A percentile compares a stretch with the other conserved stretches of the same genome.
These are phyloP conservation scores for Endothia cerciana DNA, from an alignment of 2,329 filamentous ascomycete genomes.

Conservation along the genomic window DNA sequence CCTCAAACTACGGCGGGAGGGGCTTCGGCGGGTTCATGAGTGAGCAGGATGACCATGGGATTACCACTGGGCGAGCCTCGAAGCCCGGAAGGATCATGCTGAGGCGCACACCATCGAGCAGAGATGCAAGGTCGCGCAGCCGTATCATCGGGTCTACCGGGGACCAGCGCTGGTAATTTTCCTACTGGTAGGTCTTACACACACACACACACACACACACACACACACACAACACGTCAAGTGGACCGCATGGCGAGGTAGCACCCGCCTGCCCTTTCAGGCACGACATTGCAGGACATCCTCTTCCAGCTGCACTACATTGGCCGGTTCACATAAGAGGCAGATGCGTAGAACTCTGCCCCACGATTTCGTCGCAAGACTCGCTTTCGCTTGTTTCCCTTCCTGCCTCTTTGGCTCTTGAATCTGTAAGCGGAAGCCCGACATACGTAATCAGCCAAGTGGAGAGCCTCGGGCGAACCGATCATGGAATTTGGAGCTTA, in stretches of 20 bases:
- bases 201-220: too few relatives aligned
- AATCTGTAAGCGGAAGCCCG: not conserved
- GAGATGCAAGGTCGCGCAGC: not conserved
- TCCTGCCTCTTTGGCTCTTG: conserved; percentile 15
- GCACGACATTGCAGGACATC: conserved; percentile 4
- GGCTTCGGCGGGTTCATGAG: not conserved
- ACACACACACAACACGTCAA: not conserved
- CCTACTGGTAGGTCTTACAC: not conserved
- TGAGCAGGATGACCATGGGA: not conserved
- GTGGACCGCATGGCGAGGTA: not conserved
- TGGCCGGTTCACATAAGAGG: not conserved
- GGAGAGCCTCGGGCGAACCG: conserved; percentile 3
- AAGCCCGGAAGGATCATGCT: not conserved
- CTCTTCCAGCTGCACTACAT: not conserved
- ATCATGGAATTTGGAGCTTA: not conserved
- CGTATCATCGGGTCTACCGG: not conserved
- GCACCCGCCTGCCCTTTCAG: conserved; percentile 15
- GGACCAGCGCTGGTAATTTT: not conserved
- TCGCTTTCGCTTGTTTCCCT: conserved; percentile 6
- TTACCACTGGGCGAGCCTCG: not conserved
- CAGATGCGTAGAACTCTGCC: not conserved
- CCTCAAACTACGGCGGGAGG: too few relatives aligned
- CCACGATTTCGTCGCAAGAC: not conserved
- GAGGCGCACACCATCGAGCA: not conserved
- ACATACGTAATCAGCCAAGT: conserved; percentile 11